A percentile compares a stretch with the other conserved stretches of the same genome.
Conservation (phyloP, 2,329 filamentous ascomycete genomes). For the Huntiella abstrusa region DNA sequence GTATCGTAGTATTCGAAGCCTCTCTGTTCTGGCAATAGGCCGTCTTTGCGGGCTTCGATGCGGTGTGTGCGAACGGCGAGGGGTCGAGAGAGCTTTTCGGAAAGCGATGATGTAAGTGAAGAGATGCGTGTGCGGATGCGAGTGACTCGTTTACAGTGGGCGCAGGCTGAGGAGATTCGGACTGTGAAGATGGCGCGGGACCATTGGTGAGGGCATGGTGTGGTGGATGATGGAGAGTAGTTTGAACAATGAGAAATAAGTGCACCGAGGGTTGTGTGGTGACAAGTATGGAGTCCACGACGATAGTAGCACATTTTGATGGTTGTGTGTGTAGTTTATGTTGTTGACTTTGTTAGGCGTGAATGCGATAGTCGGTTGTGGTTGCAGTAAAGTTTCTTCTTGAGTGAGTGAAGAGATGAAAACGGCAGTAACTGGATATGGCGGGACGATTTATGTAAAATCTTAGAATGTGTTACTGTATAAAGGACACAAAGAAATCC, state of each 20-base stretch:
- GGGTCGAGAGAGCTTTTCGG: constrained; percentile 1
- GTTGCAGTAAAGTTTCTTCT: background rate
- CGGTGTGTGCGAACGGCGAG: constrained; percentile 3
- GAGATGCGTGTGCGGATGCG: constrained; percentile 6
- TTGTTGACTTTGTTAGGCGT: background rate
- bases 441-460: background rate
- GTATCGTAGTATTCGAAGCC: constrained; percentile 6
- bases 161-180: constrained; percentile 6
- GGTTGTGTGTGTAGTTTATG: background rate
- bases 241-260: constrained; percentile 9
- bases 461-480: background rate
- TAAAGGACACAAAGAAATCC: background rate
- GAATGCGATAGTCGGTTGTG: background rate
- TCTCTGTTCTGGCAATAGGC: background rate
- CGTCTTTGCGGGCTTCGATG: background rate
- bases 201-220: constrained; percentile 8
- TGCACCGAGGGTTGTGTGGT: constrained; percentile 10
- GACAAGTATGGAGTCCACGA: constrained; percentile 13
- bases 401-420: too few species aligned
- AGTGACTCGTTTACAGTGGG: constrained; percentile 4
- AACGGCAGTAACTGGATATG: too few species aligned
- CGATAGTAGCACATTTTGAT: constrained; percentile 14
- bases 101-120: constrained; percentile 6
- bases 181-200: constrained; percentile 11
- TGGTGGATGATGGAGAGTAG: background rate